These are phyloP conservation scores for Globisporangium takayamanum DNA, from an alignment of 352 stramenopile genomes.

Conservation along the genomic window DNA sequence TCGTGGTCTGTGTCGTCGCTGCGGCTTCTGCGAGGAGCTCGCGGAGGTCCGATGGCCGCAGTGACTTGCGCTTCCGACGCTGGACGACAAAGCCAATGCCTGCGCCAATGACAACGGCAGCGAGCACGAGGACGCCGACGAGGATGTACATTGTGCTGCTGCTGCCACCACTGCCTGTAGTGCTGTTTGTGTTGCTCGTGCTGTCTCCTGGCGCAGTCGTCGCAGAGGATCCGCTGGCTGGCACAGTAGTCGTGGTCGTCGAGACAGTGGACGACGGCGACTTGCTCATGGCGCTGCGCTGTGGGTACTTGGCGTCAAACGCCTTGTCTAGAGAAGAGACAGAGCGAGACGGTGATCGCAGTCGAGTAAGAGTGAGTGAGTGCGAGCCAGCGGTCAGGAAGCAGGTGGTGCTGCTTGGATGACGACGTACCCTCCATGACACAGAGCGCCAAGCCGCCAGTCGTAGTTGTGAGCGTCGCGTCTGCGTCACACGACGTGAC, in stretches of 20 bases:
- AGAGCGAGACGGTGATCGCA: not conserved
- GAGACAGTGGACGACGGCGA: not conserved
- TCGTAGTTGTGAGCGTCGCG: not conserved
- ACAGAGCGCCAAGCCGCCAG: not conserved
- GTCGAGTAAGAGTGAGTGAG: not conserved
- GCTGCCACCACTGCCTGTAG: not conserved
- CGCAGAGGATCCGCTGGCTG: not conserved
- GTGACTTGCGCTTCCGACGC: constrained; percentile 7
- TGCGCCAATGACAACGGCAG: constrained; percentile 14
- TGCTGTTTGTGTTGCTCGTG: not conserved
- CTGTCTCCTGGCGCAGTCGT: not conserved
- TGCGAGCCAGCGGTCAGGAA: not conserved
- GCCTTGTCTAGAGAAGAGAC: not conserved
- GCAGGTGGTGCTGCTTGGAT: too few relatives aligned
- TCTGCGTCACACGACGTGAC: not conserved
- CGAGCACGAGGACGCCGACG: constrained; percentile 18
- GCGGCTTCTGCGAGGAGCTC: constrained; percentile 8
- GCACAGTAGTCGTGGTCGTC: not conserved
- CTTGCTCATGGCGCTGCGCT: not conserved
- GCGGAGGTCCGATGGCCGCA: constrained; percentile 5
- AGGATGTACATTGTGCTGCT: constrained; percentile 13
- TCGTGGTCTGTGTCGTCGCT: not conserved
- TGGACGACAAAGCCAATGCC: constrained; percentile 18
- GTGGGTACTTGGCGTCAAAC: constrained; percentile 3
- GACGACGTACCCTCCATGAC: not conserved